A percentile compares a stretch with the other conserved stretches of the same genome.
phyloP scores from a whole-genome alignment of 108 stramenopile species.

The Skeletonema menzelii region DNA sequence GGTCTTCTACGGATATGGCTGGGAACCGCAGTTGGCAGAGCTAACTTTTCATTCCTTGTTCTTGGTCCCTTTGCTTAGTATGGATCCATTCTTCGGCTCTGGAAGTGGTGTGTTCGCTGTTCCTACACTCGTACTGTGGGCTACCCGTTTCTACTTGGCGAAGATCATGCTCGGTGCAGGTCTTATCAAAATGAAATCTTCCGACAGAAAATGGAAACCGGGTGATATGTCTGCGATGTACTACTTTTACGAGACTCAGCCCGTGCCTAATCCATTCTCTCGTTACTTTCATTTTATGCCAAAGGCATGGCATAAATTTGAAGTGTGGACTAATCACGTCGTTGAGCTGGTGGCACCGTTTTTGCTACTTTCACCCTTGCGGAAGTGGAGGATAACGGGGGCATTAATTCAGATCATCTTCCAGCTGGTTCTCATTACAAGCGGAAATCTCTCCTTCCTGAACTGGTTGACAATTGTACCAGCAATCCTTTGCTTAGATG shows the following conservation, averaged over 20 bases:
- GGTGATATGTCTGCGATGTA: slow-evolving; percentile 63
- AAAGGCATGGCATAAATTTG: slow-evolving; percentile 56
- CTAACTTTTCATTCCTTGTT: slow-evolving; percentile 64
- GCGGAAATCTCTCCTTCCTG: slow-evolving; percentile 65
- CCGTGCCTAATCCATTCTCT: slow-evolving; percentile 65
- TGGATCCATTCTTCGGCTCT: slow-evolving; percentile 44
- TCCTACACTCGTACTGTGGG: slow-evolving; percentile 43
- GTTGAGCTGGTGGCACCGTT: slow-evolving; percentile 69
- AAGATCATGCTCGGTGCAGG: slow-evolving; percentile 78
- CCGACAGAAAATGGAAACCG: slow-evolving; percentile 59
- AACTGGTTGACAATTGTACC: slow-evolving; percentile 46
- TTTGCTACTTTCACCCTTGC: slow-evolving; percentile 45
- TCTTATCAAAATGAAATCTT: slow-evolving; percentile 56
- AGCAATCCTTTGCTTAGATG: slow-evolving; percentile 63
- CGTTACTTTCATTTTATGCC: slow-evolving; percentile 64
- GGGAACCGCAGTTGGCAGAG: slow-evolving; percentile 74
- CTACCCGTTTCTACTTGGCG: slow-evolving; percentile 61
- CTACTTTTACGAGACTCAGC: slow-evolving; percentile 74
- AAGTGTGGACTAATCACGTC: slow-evolving; percentile 67
- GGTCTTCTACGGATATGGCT: slow-evolving; percentile 65
- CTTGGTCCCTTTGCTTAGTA: slow-evolving; percentile 58
- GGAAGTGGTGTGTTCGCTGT: slow-evolving; percentile 20
- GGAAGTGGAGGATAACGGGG: slow-evolving; percentile 39
- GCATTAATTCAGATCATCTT: slow-evolving; percentile 68
- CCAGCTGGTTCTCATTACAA: slow-evolving; percentile 51